phyloP scores from a whole-genome alignment of 805 yeast genomes.

The Starmerella gropengiesseri region DNA sequence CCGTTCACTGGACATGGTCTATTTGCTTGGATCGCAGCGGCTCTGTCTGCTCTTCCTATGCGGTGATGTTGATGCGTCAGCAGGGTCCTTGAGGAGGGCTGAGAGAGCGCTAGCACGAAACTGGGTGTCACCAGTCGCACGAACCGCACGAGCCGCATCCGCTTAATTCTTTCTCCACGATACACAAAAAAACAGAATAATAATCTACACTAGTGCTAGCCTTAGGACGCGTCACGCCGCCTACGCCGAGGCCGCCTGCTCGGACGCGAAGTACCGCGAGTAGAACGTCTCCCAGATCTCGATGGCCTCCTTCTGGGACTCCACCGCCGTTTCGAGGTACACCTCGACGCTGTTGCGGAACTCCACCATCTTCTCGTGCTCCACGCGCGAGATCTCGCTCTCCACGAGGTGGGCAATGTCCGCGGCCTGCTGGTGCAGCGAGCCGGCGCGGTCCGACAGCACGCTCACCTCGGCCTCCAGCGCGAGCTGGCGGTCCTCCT shows the following conservation, averaged over 20 bases:
- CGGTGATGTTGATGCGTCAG: no score
- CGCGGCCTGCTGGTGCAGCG: conserved; percentile 51
- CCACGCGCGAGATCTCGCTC: conserved; percentile 56
- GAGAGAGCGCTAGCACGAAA: no score
- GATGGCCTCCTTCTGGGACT: conserved; percentile 74
- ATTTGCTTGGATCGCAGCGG: not conserved
- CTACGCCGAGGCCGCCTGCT: no score
- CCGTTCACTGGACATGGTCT: conserved; percentile 1
- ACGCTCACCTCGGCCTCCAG: conserved; percentile 50
- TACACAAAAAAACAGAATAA: no score
- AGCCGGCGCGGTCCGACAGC: conserved; percentile 42
- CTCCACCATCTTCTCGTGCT: conserved; percentile 64
- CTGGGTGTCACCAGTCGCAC: no score
- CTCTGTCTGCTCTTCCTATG: not conserved
- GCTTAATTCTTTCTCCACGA: no score
- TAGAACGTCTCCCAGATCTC: conserved; percentile 51
- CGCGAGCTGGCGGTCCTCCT: conserved; percentile 49
- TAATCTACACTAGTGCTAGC: no score
- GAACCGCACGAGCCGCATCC: no score
- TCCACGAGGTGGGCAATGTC: conserved; percentile 55
- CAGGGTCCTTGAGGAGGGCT: no score
- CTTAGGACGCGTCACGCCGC: no score
- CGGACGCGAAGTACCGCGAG: conserved; percentile 18
- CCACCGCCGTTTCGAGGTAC: conserved; percentile 79
- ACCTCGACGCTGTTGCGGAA: conserved; percentile 84